Percentiles rank a stretch among this genome's conserved stretches.
These are phyloP conservation scores for Kingdonia uniflora DNA, from an alignment of 164 flowering plant genomes.

Conservation along the genomic window DNA sequence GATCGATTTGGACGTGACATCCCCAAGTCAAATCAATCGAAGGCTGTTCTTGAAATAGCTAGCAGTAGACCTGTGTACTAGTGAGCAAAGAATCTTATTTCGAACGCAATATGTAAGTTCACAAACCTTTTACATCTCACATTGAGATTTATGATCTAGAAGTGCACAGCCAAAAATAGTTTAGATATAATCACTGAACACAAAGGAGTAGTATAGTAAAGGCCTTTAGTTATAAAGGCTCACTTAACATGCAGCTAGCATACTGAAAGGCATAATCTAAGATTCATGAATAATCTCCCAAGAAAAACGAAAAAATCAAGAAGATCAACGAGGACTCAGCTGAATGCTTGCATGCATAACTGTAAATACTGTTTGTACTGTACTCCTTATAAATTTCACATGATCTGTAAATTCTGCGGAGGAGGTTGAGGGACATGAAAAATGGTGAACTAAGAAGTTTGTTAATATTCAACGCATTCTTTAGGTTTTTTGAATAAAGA, in stretches of 20 bases:
- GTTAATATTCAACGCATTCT: constrained; percentile 48
- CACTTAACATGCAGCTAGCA: neutral
- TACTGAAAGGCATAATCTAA: neutral
- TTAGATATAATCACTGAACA: too few relatives aligned
- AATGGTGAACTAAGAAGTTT: constrained; percentile 80
- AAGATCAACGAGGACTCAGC: too few relatives aligned
- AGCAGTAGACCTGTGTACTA: constrained; percentile 74
- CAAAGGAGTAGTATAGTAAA: neutral
- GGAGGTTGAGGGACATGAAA: constrained; percentile 76
- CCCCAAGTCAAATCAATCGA: constrained; percentile 79
- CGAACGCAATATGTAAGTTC: constrained; percentile 86
- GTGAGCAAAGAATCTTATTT: constrained; percentile 69
- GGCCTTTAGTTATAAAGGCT: neutral
- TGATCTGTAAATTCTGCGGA: constrained; percentile 57
- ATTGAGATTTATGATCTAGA: too few relatives aligned
- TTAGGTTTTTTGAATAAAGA: constrained; percentile 51
- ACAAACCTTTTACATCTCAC: neutral
- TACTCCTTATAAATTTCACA: neutral
- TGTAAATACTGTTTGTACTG: neutral
- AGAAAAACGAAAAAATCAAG: too few relatives aligned
- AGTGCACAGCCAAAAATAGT: too few relatives aligned
- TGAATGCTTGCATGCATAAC: too few relatives aligned
- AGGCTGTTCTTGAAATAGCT: constrained; percentile 74
- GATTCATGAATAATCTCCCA: too few relatives aligned
- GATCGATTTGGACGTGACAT: constrained; percentile 71